A percentile compares a stretch with the other conserved stretches of the same genome.
Conservation (phyloP, 2,329 filamentous ascomycete species). For the Cladophialophora psammophila region DNA sequence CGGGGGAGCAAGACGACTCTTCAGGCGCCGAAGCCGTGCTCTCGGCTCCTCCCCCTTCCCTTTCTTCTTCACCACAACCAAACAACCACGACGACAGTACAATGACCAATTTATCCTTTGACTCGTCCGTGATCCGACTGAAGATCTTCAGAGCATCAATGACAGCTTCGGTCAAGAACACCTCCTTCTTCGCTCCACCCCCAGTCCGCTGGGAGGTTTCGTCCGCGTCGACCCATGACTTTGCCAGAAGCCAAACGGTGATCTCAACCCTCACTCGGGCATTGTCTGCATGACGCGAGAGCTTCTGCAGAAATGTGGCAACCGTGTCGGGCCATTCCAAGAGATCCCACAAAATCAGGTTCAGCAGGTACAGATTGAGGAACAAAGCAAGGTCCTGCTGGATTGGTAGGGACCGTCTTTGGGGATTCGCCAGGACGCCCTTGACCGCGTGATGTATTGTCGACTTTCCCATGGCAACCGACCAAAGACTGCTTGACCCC, state of each 20-base stretch:
- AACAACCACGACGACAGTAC: constrained; percentile 6
- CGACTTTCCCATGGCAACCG: constrained; percentile 1
- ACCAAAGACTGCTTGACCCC: constrained; percentile 2
- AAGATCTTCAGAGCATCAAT: constrained; percentile 7
- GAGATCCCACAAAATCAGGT: constrained; percentile 14
- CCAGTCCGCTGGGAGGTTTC: not conserved
- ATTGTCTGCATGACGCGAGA: not conserved
- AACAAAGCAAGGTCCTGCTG: constrained; percentile 2
- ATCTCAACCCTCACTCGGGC: not conserved
- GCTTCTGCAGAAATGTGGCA: not conserved
- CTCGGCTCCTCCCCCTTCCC: not conserved
- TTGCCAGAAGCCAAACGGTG: constrained; percentile 5
- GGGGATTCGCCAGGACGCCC: not conserved
- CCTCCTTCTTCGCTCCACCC: not conserved
- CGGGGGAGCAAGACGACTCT: not conserved
- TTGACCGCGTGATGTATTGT: not conserved
- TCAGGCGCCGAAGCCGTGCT: not conserved
- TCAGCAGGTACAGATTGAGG: constrained; percentile 8
- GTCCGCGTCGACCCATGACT: constrained; percentile 12
- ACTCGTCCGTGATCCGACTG: not conserved
- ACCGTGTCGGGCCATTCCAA: not conserved
- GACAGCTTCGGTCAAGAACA: constrained; percentile 13
- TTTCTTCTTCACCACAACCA: not conserved
- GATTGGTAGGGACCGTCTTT: not conserved
- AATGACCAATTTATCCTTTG: not conserved